Evolutionary conservation across 164 flowering plant genomes (phyloP).

Genomic region (Aristolochia contorta): DNA sequence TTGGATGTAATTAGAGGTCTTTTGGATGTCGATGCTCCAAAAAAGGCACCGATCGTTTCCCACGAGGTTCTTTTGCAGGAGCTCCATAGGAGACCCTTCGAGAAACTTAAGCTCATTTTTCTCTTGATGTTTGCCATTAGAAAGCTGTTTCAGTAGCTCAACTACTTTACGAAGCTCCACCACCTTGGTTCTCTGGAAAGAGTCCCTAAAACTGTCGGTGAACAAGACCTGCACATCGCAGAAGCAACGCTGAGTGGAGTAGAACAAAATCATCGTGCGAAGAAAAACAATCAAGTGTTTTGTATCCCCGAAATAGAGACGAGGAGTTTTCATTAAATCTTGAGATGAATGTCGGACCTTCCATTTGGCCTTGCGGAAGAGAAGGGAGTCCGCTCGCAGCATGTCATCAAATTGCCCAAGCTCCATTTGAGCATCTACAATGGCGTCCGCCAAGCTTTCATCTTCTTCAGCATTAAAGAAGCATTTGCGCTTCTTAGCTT

Average conservation of each 20-base stretch:
- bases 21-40: conserved; percentile 28
- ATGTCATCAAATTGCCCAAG: conserved; percentile 12
- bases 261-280: no score
- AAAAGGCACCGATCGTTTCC: conserved; percentile 13
- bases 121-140: conserved; percentile 31
- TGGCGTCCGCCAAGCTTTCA: conserved; percentile 9
- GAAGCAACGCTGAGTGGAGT: no score
- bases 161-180: conserved; percentile 12
- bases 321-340: no score
- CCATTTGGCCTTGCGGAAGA: conserved; percentile 55
- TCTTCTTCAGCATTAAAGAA: conserved; percentile 24
- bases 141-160: conserved; percentile 22
- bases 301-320: no score
- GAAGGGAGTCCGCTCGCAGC: conserved; percentile 36
- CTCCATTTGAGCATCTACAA: conserved; percentile 2
- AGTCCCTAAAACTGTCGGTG: conserved; percentile 20
- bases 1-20: conserved; percentile 3
- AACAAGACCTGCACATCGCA: conserved; percentile 22
- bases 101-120: not conserved
- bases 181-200: conserved; percentile 12
- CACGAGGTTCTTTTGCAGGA: conserved; percentile 23
- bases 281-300: no score
- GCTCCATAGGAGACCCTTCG: conserved; percentile 12
- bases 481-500: conserved; percentile 25
- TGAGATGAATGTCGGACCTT: conserved; percentile 32